Conservation (phyloP, 495 filamentous ascomycete genomes). For the Chaetomium cochliodes region DNA sequence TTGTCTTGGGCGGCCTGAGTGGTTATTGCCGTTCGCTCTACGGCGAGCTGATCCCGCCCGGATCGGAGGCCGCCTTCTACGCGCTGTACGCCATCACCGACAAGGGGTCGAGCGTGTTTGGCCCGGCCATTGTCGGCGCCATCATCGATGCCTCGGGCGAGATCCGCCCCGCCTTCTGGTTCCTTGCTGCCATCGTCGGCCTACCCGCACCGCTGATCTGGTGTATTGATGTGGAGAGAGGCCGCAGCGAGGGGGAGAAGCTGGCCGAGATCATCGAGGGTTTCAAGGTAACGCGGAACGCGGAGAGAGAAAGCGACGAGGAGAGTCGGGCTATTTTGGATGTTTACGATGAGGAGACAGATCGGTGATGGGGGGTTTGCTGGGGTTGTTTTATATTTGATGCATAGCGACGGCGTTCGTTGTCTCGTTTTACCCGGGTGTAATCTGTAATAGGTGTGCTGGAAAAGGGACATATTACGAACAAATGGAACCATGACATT, state of each 20-base stretch:
- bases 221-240: slow-evolving; percentile 85
- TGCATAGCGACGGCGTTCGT: slow-evolving; percentile 50
- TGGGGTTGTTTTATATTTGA: neutral
- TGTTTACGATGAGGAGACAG: slow-evolving; percentile 37
- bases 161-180: slow-evolving; percentile 91
- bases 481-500: too few relatives aligned
- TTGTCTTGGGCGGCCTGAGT: slow-evolving; percentile 90
- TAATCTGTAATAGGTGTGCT: too few relatives aligned
- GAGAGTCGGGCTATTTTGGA: slow-evolving; percentile 39
- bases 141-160: slow-evolving; percentile 88
- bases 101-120: slow-evolving; percentile 92
- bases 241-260: slow-evolving; percentile 71
- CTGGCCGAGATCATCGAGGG: slow-evolving; percentile 67
- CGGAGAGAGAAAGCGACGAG: slow-evolving; percentile 30
- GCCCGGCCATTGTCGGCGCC: slow-evolving; percentile 86
- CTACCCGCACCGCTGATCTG: slow-evolving; percentile 81
- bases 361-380: slow-evolving; percentile 20
- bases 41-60: slow-evolving; percentile 88
- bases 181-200: slow-evolving; percentile 78
- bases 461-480: too few relatives aligned
- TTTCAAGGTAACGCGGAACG: slow-evolving; percentile 37
- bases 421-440: neutral
- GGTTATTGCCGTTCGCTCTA: slow-evolving; percentile 92
- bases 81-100: slow-evolving; percentile 97
- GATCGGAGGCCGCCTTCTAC: slow-evolving; percentile 93